Evolutionary conservation across 805 yeast genomes (phyloP).

Genomic region (Candida rishiriensis): DNA sequence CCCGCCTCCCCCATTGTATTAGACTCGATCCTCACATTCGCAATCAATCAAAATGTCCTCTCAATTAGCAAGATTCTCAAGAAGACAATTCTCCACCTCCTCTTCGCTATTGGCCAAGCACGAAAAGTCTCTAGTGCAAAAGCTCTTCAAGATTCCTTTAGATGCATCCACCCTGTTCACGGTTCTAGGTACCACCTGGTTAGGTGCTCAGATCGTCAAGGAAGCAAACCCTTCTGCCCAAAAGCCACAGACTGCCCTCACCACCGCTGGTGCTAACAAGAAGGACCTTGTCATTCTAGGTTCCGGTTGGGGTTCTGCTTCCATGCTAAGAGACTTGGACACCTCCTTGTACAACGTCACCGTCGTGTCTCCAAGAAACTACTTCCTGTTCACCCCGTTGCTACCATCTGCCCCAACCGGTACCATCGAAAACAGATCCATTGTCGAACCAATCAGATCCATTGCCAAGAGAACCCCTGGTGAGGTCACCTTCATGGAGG

Average conservation of each 20-base stretch:
- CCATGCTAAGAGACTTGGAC: conserved; percentile 48
- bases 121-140: conserved; percentile 18
- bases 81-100: conserved; percentile 21
- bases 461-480: conserved; percentile 47
- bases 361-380: conserved; percentile 51
- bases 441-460: conserved; percentile 50
- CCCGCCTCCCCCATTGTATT: too few relatives aligned
- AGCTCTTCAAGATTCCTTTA: conserved; percentile 22
- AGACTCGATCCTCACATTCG: too few relatives aligned
- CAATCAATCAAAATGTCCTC: conserved; percentile 7
- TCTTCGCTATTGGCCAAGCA: conserved; percentile 13
- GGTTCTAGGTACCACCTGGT: conserved; percentile 30
- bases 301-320: conserved; percentile 55
- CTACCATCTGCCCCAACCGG: conserved; percentile 55
- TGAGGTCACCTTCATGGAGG: conserved; percentile 51
- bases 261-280: conserved; percentile 43
- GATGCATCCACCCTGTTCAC: conserved; percentile 26
- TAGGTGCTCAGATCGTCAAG: conserved; percentile 34
- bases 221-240: conserved; percentile 42
- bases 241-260: conserved; percentile 38
- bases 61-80: conserved; percentile 12
- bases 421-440: conserved; percentile 48
- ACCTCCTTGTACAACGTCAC: conserved; percentile 51
- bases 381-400: conserved; percentile 52
- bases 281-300: conserved; percentile 39